Evolutionary conservation across 169 alveolate genomes (phyloP).

Genomic region (Plasmodium inui): DNA sequence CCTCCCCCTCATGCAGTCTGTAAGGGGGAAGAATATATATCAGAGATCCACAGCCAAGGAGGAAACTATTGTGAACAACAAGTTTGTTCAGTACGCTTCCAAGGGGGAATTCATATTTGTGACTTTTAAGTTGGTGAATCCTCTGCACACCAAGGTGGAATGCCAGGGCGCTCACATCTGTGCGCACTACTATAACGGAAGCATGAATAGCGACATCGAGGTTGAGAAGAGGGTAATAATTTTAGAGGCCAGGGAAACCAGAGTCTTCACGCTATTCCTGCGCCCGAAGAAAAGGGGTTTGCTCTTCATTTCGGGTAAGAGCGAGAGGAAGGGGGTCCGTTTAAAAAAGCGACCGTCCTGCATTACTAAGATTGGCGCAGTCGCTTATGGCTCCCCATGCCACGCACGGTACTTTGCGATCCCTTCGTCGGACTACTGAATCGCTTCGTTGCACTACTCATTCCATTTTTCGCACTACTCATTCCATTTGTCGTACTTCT

Average conservation of each 20-base stretch:
- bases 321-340: neutral
- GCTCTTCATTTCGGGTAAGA: slow-evolving; percentile 43
- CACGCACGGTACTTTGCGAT: neutral
- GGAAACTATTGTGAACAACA: slow-evolving; percentile 25
- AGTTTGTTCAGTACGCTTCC: slow-evolving; percentile 29
- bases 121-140: slow-evolving; percentile 30
- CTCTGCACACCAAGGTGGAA: slow-evolving; percentile 50
- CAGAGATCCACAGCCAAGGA: slow-evolving; percentile 20
- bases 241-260: slow-evolving; percentile 39
- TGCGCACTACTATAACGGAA: slow-evolving; percentile 31
- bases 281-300: slow-evolving; percentile 21
- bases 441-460: too few relatives aligned
- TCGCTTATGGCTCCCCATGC: neutral
- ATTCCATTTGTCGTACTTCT: too few relatives aligned
- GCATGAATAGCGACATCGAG: slow-evolving; percentile 15
- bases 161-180: slow-evolving; percentile 60
- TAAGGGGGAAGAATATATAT: slow-evolving; percentile 30
- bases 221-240: slow-evolving; percentile 60
- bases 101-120: slow-evolving; percentile 35
- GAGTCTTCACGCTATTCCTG: slow-evolving; percentile 17
- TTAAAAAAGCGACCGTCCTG: too few relatives aligned
- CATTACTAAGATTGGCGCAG: neutral
- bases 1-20: neutral
- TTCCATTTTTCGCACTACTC: too few relatives aligned
- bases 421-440: too few relatives aligned